Conservation (phyloP, 371 early-diverging fungal species). For the Capniomyces stellatus region DNA sequence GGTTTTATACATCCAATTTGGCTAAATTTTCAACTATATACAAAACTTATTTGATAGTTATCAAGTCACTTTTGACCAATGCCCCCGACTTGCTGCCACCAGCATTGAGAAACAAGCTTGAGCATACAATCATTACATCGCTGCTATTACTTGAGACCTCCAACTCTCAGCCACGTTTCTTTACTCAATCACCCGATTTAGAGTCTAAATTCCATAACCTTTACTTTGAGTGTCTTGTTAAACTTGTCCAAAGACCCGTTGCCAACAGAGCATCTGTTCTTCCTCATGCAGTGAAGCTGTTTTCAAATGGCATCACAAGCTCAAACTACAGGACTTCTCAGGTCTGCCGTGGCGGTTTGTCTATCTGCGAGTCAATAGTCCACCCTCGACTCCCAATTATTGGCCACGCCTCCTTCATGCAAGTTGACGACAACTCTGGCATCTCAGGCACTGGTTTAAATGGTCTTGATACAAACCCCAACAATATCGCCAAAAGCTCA, state of each 20-base stretch:
- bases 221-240: not conserved
- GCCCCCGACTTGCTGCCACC: not conserved
- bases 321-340: not conserved
- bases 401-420: not conserved
- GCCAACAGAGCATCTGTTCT: not conserved
- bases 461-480: no score
- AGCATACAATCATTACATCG: not conserved
- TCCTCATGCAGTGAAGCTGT: not conserved
- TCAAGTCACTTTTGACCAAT: not conserved
- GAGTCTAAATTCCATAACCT: not conserved
- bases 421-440: not conserved
- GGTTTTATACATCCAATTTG: no score
- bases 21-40: no score
- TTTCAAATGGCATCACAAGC: not conserved
- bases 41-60: no score
- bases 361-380: not conserved
- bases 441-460: no score
- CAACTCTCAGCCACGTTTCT: not conserved
- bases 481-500: no score
- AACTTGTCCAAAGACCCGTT: not conserved
- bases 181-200: not conserved
- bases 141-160: not conserved
- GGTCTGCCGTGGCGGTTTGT: not conserved
- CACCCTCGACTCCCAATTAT: not conserved
- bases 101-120: not conserved